These are phyloP conservation scores for Wickerhamiella azyma DNA, from an alignment of 805 yeast genomes.

Conservation along the genomic window DNA sequence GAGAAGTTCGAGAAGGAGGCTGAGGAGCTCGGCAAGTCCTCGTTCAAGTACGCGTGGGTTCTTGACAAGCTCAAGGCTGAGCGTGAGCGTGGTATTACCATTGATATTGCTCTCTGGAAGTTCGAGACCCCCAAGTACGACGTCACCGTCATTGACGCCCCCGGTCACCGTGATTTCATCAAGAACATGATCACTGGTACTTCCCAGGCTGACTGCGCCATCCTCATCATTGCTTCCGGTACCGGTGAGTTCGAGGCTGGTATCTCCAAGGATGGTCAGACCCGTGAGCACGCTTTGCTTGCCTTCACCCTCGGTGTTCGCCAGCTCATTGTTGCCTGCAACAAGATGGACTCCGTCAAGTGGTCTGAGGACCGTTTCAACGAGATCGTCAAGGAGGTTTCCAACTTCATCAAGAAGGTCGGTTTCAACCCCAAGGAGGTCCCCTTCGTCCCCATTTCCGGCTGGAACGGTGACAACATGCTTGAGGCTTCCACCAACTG, in stretches of 20 bases:
- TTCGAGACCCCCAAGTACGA: constrained; percentile 83
- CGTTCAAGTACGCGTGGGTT: constrained; percentile 97
- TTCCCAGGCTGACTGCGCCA: constrained; percentile 86
- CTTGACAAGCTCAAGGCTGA: constrained; percentile 91
- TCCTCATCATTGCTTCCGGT: constrained; percentile 82
- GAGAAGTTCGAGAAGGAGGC: constrained; percentile 98
- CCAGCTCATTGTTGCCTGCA: constrained; percentile 78
- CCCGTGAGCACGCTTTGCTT: constrained; percentile 87
- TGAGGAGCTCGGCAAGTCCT: constrained; percentile 93
- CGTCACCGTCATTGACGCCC: constrained; percentile 88
- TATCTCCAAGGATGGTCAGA: constrained; percentile 88
- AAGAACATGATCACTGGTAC: constrained; percentile 95
- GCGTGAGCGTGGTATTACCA: constrained; percentile 95
- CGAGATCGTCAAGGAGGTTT: constrained; percentile 99
- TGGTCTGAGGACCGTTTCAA: constrained; percentile 74
- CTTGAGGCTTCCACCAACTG: constrained; percentile 69
- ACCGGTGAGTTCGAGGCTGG: constrained; percentile 93
- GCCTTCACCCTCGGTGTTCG: constrained; percentile 82
- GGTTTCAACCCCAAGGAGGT: constrained; percentile 99
- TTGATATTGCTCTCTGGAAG: constrained; percentile 85
- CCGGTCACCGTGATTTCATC: constrained; percentile 95
- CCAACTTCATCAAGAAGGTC: constrained; percentile 98
- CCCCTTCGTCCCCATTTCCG: constrained; percentile 84
- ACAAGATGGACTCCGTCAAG: constrained; percentile 90
- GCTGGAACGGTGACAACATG: constrained; percentile 92